Conservation (phyloP, 805 yeast species). For the Blastobotrys chiropterorum region DNA sequence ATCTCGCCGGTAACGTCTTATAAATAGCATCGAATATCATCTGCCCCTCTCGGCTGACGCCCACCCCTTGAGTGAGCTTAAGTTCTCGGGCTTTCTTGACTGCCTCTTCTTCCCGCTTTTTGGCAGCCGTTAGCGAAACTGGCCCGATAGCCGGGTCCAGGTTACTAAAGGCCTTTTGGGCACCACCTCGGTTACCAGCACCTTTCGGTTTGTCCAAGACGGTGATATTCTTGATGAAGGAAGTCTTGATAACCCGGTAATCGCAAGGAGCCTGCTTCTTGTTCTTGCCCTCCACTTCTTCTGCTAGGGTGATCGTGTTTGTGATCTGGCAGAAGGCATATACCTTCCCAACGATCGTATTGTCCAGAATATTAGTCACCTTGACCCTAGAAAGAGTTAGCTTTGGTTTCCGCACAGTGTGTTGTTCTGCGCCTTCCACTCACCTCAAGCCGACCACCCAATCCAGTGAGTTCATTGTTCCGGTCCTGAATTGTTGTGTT, state of each 20-base stretch:
- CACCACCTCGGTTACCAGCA: background rate
- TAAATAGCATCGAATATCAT: slow-evolving; percentile 38
- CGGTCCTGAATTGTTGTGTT: background rate
- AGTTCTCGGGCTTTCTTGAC: slow-evolving; percentile 24
- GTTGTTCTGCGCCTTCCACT: background rate
- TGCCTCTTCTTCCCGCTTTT: slow-evolving; percentile 23
- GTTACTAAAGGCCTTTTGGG: slow-evolving; percentile 24
- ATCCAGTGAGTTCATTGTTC: slow-evolving; percentile 13
- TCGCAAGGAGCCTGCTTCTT: slow-evolving; percentile 20
- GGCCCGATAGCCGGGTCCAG: slow-evolving; percentile 32
- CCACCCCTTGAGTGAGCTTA: slow-evolving; percentile 28
- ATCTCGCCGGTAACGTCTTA: slow-evolving; percentile 41
- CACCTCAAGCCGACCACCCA: slow-evolving; percentile 13
- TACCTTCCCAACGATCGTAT: slow-evolving; percentile 52
- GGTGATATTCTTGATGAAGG: slow-evolving; percentile 50
- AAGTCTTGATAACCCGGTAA: slow-evolving; percentile 49
- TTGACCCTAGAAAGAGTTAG: slow-evolving; percentile 39
- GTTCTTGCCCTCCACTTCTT: slow-evolving; percentile 20
- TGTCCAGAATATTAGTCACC: slow-evolving; percentile 54
- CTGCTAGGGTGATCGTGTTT: slow-evolving; percentile 37
- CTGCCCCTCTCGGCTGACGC: slow-evolving; percentile 40
- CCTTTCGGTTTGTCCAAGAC: slow-evolving; percentile 35
- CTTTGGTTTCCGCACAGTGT: background rate
- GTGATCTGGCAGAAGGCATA: slow-evolving; percentile 51
- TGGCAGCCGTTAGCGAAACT: slow-evolving; percentile 28